phyloP scores from a whole-genome alignment of 176 grass and related monocot genomes.

The Elaeis guineensis region DNA sequence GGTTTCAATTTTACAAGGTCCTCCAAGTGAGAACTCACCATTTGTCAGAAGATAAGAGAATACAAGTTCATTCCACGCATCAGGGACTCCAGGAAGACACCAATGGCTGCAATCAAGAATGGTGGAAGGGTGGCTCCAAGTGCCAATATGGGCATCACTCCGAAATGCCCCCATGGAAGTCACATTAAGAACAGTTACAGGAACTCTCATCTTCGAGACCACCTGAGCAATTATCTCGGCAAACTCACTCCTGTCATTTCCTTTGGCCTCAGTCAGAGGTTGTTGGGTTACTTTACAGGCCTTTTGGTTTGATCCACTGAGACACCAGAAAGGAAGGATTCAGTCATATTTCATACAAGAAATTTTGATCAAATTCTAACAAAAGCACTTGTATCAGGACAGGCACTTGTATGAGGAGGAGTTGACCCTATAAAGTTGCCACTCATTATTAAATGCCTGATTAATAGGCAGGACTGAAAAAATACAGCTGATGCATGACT shows the following conservation, averaged over 20 bases:
- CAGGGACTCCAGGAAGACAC: constrained; percentile 88
- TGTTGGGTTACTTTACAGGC: constrained; percentile 66
- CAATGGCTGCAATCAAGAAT: constrained; percentile 95
- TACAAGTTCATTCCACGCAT: constrained; percentile 90
- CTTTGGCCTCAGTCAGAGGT: constrained; percentile 56
- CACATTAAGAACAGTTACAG: constrained; percentile 72
- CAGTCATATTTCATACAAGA: too few species aligned
- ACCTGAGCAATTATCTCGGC: constrained; percentile 60
- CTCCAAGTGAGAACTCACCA: constrained; percentile 35
- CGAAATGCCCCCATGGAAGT: constrained; percentile 81
- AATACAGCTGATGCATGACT: background rate
- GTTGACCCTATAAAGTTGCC: too few species aligned
- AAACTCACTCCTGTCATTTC: constrained; percentile 64
- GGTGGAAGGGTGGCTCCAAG: constrained; percentile 78
- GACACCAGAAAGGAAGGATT: background rate
- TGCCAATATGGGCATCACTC: constrained; percentile 91
- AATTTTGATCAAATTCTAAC: too few species aligned
- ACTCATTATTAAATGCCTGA: background rate
- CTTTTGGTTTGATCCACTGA: constrained; percentile 72
- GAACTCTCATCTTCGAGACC: constrained; percentile 41
- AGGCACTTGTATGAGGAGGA: too few species aligned
- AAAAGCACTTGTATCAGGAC: too few species aligned
- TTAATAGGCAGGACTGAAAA: background rate
- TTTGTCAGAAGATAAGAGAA: constrained; percentile 68
- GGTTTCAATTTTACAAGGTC: background rate